Base-by-base conservation (phyloP, 768 basidiomycete species). In the Collybiopsis confluens region DNA sequence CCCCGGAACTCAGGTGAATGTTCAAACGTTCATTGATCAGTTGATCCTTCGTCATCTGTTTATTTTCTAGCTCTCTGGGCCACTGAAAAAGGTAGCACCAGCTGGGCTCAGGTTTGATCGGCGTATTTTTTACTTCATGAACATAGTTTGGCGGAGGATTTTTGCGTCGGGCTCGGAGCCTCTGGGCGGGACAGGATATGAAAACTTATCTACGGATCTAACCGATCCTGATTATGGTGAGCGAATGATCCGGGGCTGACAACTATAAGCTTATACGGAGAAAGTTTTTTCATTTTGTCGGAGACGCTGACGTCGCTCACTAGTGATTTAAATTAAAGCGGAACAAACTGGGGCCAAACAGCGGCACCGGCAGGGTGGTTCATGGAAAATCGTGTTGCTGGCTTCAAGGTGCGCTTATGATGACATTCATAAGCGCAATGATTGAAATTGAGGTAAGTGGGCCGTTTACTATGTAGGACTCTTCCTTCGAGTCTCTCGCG, bases 331-430 rank as follows among this genome's bases (percentile, higher is more conserved):
- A n/a, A n/a, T n/a, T n/a, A 77, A 60, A 83, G 83, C 2, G 83
- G 83, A 26, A 85, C 83, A 1, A 83, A 85, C 46, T 83, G 81
- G 81, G 83, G 82, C 0, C 73, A 78, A 46, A 81, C 80, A 1
- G 65, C 78, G 1, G 74, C 79, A 59, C 82, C 82, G 2, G 79
- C 73, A 59, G 73, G 73, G 73, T 52, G 13, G 65, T 77, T 79
- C 55, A 76, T 76, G 55, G 78, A 80, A 61, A 78, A 76, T 56
- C 70, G 77, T 7, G 67, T 79, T n/a, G 72, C 75, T 1, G 66
- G 64, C 64, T 75, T 20, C 76, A 75, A 72, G 79, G 77, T 73
- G n/a, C n/a, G n/a, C n/a, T n/a, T n/a, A 41, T 43, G 5, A 6
- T 18, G 18, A 37, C 57, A 10, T 24, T 20, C n/a, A 5, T 33